Base-by-base conservation (phyloP, 768 basidiomycete species). In the Lepiota brunneoincarnata region DNA sequence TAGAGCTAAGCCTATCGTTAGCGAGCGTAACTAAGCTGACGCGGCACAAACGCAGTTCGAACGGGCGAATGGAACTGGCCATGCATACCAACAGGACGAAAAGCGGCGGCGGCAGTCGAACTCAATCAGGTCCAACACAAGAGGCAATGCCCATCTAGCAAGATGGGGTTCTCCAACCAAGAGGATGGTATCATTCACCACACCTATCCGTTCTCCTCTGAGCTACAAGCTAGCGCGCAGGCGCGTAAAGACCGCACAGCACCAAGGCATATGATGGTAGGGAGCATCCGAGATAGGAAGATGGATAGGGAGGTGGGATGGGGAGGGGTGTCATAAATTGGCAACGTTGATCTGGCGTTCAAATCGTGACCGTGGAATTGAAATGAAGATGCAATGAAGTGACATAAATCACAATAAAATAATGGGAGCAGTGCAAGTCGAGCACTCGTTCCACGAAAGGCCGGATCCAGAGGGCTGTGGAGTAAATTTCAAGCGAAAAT, bases 51-150 rank as follows among this genome's bases (percentile, higher is more conserved):
- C 62, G 28, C 59, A n/a, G 49, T 54, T 64, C 64, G 57, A 58
- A 52, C 36, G 56, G 50, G 63, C 49, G 63, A 58, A 43, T 64
- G 70, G 73, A 31, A 66, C 75, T 76, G 65, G 76, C 74, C 70
- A 63, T 58, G 49, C 56, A 31, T 24, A 38, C 53, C 53, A 47
- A 21, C 46, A 47, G 37, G 41, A 47, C 53, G 46, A 41, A 28
- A 3, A 3, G 24, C 17, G 26, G 37, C 24, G 37, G 45, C 46
- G 38, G n/a, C 44, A 45, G 28, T 41, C 38, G 41, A 48, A n/a
- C 48, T 37, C 44, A 40, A 47, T 23, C 36, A 15, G 26, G 31
- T 15, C 20, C 7, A 21, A 24, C 28, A 26, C 35, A 20, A 48
- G 10, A 31, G 37, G 39, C 37, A 17, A 41, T 24, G 53, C 40